A percentile compares a stretch with the other conserved stretches of the same genome.
Evolutionary conservation across 2,329 filamentous ascomycete genomes (phyloP).

Genomic region (Fusarium liriodendri): DNA sequence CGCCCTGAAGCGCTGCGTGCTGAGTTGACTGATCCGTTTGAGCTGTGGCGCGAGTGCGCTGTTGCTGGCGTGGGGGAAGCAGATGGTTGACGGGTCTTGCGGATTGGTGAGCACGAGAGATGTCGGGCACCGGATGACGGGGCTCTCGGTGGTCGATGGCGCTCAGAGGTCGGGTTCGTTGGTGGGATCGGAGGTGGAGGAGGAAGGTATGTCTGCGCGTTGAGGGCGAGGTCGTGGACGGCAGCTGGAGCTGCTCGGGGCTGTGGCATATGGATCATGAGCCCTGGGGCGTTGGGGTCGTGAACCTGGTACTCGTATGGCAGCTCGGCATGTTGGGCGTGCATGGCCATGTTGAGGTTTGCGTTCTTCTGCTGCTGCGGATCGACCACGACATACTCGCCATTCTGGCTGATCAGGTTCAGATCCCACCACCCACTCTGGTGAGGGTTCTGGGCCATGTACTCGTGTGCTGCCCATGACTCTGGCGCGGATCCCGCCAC

Average conservation of each 20-base stretch:
- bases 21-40: conserved; percentile 51
- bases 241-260: conserved; percentile 52
- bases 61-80: conserved; percentile 55
- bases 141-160: conserved; percentile 61
- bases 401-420: conserved; percentile 44
- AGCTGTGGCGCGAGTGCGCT: conserved; percentile 53
- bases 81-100: conserved; percentile 57
- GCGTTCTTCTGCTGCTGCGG: conserved; percentile 51
- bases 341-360: conserved; percentile 54
- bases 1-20: conserved; percentile 51
- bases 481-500: conserved; percentile 30
- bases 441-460: conserved; percentile 39
- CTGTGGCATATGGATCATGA: conserved; percentile 68
- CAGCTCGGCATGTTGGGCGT: conserved; percentile 54
- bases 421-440: conserved; percentile 49
- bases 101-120: conserved; percentile 52
- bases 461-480: conserved; percentile 44
- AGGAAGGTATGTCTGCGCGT: conserved; percentile 50
- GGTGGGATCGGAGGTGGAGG: conserved; percentile 46
- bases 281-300: conserved; percentile 50
- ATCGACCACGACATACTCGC: conserved; percentile 39
- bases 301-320: conserved; percentile 53
- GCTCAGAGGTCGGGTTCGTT: conserved; percentile 45
- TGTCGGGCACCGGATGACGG: conserved; percentile 66
- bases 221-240: conserved; percentile 49